A percentile compares a stretch with the other conserved stretches of the same genome.
phyloP scores from a whole-genome alignment of 306 rosid genomes.

The Prunus mongolica region DNA sequence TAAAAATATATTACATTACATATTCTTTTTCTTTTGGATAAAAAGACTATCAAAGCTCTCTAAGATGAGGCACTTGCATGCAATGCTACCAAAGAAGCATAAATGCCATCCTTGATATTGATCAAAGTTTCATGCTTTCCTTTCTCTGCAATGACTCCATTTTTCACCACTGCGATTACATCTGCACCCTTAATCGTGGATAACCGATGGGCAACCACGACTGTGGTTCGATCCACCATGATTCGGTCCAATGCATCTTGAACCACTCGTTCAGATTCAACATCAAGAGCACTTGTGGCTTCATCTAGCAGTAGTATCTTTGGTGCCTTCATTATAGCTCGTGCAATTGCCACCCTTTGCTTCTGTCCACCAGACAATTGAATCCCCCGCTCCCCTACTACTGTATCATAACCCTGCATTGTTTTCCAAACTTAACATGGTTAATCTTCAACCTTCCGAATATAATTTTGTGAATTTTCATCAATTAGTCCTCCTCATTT shows the following conservation, averaged over 20 bases:
- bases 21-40: background rate
- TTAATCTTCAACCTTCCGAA: background rate
- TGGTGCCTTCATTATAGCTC: constrained; percentile 63
- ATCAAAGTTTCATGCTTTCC: constrained; percentile 30
- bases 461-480: too few relatives aligned
- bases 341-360: constrained; percentile 64
- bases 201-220: constrained; percentile 66
- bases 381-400: constrained; percentile 56
- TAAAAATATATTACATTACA: background rate
- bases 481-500: background rate
- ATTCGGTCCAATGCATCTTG: constrained; percentile 66
- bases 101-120: constrained; percentile 19
- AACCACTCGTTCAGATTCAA: constrained; percentile 67
- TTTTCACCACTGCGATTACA: constrained; percentile 51
- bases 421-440: background rate
- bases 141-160: constrained; percentile 49
- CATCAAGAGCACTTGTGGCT: constrained; percentile 79
- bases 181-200: constrained; percentile 63
- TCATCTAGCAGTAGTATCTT: constrained; percentile 59
- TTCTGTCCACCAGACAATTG: constrained; percentile 67
- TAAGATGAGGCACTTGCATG: constrained; percentile 30
- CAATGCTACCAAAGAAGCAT: constrained; percentile 30
- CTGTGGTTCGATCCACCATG: constrained; percentile 55
- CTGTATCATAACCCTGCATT: constrained; percentile 55
- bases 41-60: background rate